Conservation (phyloP, 176 grass and related monocot species). For the Coix lacrymajobi region DNA sequence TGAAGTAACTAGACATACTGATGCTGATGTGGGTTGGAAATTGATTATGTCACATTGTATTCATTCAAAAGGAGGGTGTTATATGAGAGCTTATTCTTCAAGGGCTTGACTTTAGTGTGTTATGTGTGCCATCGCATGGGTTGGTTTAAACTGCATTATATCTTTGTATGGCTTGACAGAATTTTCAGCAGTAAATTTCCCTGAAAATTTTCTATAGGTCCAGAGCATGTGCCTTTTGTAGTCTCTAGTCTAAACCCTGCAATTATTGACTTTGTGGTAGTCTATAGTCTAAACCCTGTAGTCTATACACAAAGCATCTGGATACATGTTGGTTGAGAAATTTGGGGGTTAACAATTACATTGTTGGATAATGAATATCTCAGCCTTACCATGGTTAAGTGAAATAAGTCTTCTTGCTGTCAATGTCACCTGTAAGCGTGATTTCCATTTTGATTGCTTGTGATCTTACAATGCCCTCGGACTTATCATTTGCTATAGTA, state of each 20-base stretch:
- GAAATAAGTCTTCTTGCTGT: not conserved
- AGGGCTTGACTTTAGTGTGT: not conserved
- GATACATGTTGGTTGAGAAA: not conserved
- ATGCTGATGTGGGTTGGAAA: not conserved
- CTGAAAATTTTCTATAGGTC: not conserved
- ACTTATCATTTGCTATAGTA: not conserved
- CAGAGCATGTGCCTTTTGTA: not conserved
- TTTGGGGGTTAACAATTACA: not conserved
- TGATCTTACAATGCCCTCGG: not conserved
- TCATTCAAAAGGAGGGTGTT: not conserved
- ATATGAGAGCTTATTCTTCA: not conserved
- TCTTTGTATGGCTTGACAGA: not conserved
- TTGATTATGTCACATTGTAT: not conserved
- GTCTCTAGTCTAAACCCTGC: not conserved
- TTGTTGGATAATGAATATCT: not conserved
- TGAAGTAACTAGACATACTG: not conserved
- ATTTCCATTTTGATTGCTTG: not conserved
- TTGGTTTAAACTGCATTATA: not conserved
- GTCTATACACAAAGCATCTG: not conserved
- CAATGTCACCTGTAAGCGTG: not conserved
- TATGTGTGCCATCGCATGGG: not conserved
- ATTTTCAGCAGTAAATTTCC: conserved; percentile 9
- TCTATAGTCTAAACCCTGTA: not conserved
- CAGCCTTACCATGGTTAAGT: not conserved
- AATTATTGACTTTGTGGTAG: not conserved